phyloP scores from a whole-genome alignment of 345 rosid species.

The Carallia brachiata region DNA sequence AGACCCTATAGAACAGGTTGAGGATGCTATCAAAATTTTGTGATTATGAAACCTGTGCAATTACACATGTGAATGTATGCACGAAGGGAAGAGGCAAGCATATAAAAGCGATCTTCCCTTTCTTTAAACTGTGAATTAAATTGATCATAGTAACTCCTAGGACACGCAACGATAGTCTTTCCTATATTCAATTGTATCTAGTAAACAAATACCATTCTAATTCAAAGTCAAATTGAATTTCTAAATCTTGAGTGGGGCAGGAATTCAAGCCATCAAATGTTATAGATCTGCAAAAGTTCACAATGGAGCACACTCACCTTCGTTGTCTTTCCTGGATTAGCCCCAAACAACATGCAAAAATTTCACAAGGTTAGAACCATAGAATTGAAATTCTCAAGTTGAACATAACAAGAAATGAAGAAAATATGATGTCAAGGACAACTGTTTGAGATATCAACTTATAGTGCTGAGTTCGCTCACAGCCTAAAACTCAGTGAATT shows the following conservation, averaged over 20 bases:
- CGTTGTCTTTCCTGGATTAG: conserved; percentile 57
- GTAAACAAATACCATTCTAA: too few species aligned
- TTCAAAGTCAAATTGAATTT: neutral
- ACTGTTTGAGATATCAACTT: neutral
- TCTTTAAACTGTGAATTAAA: neutral
- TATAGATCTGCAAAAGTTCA: neutral
- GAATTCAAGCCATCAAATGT: neutral
- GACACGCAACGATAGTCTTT: neutral
- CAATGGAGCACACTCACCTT: conserved; percentile 34
- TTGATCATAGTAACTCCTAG: neutral
- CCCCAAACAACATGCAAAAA: conserved; percentile 29
- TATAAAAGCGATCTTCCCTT: neutral
- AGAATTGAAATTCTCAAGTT: conserved; percentile 12
- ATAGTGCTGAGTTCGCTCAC: neutral
- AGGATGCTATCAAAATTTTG: too few species aligned
- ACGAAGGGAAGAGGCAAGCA: neutral
- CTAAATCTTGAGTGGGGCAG: neutral
- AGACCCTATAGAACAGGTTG: too few species aligned
- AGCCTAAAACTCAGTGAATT: too few species aligned
- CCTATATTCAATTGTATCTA: neutral
- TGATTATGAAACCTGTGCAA: too few species aligned
- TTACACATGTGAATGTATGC: too few species aligned
- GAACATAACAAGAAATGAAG: conserved; percentile 8
- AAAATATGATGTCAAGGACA: neutral
- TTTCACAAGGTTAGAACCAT: conserved; percentile 21